Conservation (phyloP, 495 filamentous ascomycete genomes). For the Tuber aestivum region DNA sequence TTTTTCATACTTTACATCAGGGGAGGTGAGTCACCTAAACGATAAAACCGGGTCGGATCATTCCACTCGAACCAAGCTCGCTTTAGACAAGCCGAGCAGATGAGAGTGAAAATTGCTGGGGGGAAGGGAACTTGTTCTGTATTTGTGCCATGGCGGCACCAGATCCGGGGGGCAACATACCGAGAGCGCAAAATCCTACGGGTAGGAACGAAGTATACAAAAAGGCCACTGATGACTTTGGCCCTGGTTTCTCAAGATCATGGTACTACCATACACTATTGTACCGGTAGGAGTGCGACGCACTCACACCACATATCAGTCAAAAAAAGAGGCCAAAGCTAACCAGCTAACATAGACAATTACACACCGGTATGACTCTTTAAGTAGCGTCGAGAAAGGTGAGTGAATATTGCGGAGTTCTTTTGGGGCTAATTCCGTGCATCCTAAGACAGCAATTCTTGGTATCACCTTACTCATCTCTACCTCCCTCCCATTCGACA, state of each 20-base stretch:
- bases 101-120: not conserved
- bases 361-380: not conserved
- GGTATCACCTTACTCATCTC: not conserved
- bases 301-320: not conserved
- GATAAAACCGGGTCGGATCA: not conserved
- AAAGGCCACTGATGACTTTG: not conserved
- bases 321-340: not conserved
- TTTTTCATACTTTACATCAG: not conserved
- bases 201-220: not conserved
- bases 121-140: not conserved
- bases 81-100: not conserved
- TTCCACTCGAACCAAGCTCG: not conserved
- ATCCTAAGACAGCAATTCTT: not conserved
- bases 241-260: not conserved
- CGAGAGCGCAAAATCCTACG: not conserved
- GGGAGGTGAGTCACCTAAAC: not conserved
- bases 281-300: not conserved
- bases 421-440: not conserved
- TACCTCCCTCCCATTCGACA: not conserved
- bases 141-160: not conserved
- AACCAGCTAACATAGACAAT: not conserved
- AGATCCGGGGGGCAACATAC: not conserved
- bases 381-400: not conserved
- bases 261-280: not conserved
- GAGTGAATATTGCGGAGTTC: not conserved